These are phyloP conservation scores for Gossypium rotundifolium DNA, from an alignment of 345 rosid species.

Conservation along the genomic window DNA sequence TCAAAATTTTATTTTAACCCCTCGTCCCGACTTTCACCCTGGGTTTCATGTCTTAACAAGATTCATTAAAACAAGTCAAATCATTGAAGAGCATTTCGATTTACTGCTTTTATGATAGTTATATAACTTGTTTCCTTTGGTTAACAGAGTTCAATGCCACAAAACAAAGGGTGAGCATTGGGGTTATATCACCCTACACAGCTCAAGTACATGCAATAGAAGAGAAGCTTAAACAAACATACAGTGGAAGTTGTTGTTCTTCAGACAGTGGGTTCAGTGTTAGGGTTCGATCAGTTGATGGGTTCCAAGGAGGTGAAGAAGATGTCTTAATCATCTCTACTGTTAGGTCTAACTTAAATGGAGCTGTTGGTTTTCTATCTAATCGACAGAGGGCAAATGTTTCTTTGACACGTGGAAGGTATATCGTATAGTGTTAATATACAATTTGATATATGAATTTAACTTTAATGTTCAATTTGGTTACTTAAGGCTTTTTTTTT, in stretches of 20 bases:
- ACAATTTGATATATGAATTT: no score
- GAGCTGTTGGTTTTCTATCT: conserved; percentile 36
- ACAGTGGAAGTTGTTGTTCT: not conserved
- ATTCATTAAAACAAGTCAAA: no score
- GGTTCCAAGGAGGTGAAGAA: conserved; percentile 50
- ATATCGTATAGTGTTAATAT: not conserved
- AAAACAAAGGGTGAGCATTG: conserved; percentile 27
- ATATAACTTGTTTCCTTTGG: not conserved
- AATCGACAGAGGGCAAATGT: conserved; percentile 36
- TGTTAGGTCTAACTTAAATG: conserved; percentile 34
- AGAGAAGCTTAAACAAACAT: conserved; percentile 26
- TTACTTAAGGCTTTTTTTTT: no score
- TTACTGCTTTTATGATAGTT: not conserved
- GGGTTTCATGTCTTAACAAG: no score
- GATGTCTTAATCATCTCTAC: conserved; percentile 50
- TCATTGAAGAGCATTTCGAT: not conserved
- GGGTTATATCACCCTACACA: conserved; percentile 48
- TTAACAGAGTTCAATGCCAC: conserved; percentile 1
- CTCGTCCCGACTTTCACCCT: no score
- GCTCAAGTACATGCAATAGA: conserved; percentile 48
- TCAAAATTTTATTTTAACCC: no score
- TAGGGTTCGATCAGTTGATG: conserved; percentile 38
- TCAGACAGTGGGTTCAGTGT: conserved; percentile 21
- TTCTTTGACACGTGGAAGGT: conserved; percentile 43
- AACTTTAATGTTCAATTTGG: no score